Evolutionary conservation across 2,329 filamentous ascomycete species (phyloP).

Genomic region (Beauveria brongniartii): DNA sequence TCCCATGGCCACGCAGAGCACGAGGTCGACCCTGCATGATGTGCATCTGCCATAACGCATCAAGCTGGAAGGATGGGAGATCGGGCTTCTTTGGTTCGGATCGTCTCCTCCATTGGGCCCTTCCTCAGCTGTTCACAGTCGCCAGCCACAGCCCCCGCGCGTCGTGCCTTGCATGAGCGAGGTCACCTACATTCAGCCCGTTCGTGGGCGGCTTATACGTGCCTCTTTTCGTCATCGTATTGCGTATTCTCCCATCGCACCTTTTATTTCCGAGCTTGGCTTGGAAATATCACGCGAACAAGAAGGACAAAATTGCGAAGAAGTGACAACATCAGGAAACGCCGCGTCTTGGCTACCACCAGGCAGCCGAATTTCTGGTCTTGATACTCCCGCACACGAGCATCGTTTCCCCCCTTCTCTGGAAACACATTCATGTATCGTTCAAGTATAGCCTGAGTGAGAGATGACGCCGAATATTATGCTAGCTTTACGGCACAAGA

Average conservation of each 20-base stretch:
- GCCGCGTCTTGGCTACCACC: not conserved
- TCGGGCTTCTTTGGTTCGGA: not conserved
- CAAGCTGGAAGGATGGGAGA: not conserved
- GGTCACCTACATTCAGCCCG: not conserved
- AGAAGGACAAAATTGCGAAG: not conserved
- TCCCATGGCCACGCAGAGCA: not conserved
- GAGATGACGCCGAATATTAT: no score
- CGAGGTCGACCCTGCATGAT: not conserved
- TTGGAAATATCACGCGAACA: not conserved
- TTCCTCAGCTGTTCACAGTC: not conserved
- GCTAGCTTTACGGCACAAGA: not conserved
- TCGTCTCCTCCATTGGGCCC: not conserved
- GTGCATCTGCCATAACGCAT: not conserved
- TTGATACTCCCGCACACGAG: not conserved
- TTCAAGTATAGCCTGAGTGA: no score
- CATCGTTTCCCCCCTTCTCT: not conserved
- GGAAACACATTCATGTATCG: not conserved
- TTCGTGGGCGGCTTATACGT: not conserved
- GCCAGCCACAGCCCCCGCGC: not conserved
- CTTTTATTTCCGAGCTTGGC: not conserved
- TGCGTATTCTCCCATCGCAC: not conserved
- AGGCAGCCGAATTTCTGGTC: not conserved
- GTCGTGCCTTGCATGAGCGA: conserved; percentile 5
- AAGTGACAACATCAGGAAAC: not conserved
- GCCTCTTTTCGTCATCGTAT: no score